Conservation (phyloP, 805 yeast species). For the Ogataea degrootiae region DNA sequence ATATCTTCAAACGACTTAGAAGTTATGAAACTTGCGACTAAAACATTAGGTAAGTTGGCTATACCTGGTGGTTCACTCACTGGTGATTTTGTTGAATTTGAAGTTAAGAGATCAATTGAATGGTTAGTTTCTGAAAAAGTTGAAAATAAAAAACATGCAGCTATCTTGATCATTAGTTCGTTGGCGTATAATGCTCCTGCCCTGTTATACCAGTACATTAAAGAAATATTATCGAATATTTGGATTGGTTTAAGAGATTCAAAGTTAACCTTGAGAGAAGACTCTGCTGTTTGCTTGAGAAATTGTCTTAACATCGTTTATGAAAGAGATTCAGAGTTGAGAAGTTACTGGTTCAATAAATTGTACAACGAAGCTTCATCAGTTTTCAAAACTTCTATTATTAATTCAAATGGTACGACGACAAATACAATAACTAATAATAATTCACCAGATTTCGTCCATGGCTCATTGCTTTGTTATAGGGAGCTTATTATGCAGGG, state of each 20-base stretch:
- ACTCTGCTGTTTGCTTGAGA: conserved; percentile 77
- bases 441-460: conserved; percentile 62
- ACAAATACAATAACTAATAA: conserved; percentile 9
- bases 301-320: conserved; percentile 75
- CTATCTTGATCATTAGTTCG: conserved; percentile 75
- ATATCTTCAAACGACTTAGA: conserved; percentile 78
- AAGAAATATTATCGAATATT: conserved; percentile 71
- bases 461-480: conserved; percentile 79
- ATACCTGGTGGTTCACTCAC: conserved; percentile 86
- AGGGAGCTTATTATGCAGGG: conserved; percentile 70
- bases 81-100: conserved; percentile 89
- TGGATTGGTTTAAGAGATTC: conserved; percentile 87
- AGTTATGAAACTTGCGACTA: conserved; percentile 83
- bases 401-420: conserved; percentile 1
- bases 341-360: conserved; percentile 70
- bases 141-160: conserved; percentile 86
- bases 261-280: conserved; percentile 68
- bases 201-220: conserved; percentile 69
- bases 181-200: conserved; percentile 87
- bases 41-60: conserved; percentile 83
- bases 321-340: conserved; percentile 66
- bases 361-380: conserved; percentile 36
- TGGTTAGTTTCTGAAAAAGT: conserved; percentile 87
- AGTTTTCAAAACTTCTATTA: conserved; percentile 20
- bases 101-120: conserved; percentile 84